phyloP scores from a whole-genome alignment of 2,329 filamentous ascomycete species.

The Fusarium nanum region DNA sequence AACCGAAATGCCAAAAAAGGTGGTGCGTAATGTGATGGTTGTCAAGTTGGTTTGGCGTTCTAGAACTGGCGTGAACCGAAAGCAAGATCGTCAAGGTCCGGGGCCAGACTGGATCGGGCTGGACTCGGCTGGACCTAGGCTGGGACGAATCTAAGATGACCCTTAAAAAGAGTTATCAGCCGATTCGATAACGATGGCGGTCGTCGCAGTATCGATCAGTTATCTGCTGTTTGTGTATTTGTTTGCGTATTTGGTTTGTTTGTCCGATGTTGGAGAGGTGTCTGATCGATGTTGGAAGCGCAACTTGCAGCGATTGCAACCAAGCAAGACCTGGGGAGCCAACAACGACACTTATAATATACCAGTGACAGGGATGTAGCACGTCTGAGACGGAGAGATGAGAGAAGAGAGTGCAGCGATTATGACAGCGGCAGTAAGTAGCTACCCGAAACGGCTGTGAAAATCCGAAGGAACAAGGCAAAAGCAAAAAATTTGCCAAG shows the following conservation, averaged over 20 bases:
- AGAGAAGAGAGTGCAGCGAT: conserved; percentile 33
- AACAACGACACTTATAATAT: conserved; percentile 25
- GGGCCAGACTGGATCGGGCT: conserved; percentile 40
- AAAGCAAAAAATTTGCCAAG: conserved; percentile 36
- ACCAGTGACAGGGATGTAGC: conserved; percentile 15
- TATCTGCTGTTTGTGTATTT: conserved; percentile 3
- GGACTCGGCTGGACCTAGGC: conserved; percentile 33
- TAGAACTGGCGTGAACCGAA: conserved; percentile 37
- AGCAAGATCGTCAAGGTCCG: conserved; percentile 33
- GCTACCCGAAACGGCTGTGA: conserved; percentile 1
- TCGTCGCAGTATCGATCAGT: background rate
- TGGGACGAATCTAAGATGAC: conserved; percentile 25
- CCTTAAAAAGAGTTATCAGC: conserved; percentile 2
- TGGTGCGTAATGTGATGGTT: conserved; percentile 31
- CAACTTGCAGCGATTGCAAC: conserved; percentile 8
- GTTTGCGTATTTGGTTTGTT: conserved; percentile 14
- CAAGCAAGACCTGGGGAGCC: background rate
- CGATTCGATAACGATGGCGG: conserved; percentile 5
- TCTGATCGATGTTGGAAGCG: background rate
- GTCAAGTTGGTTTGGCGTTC: conserved; percentile 34
- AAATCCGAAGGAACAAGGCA: conserved; percentile 24
- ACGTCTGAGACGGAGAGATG: conserved; percentile 33
- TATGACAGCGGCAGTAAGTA: conserved; percentile 1
- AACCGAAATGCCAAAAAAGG: conserved; percentile 26
- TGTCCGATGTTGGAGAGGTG: background rate